Percentiles rank a stretch among this genome's conserved stretches.
Evolutionary conservation across 1,284 basidiomycete genomes (phyloP).

Genomic region (Sporisorium iseilematis-ciliati): DNA sequence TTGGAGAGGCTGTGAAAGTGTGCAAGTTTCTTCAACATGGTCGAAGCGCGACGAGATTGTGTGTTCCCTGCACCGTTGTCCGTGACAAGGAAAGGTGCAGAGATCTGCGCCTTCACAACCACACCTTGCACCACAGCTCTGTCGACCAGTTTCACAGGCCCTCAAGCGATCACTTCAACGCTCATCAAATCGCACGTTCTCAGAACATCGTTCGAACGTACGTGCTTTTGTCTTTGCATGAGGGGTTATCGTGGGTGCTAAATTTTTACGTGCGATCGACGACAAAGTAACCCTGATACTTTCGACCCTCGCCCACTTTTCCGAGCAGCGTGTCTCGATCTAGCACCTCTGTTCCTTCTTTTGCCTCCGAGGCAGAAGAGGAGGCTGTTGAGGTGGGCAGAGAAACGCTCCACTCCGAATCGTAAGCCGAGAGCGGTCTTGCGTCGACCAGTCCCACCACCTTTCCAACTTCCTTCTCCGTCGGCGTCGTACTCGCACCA

Average conservation of each 20-base stretch:
- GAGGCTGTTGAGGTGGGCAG: not conserved
- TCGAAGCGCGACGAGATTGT: too few species aligned
- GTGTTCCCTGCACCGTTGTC: too few species aligned
- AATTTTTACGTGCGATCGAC: conserved; percentile 26
- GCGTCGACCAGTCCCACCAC: conserved; percentile 16
- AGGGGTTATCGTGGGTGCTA: too few species aligned
- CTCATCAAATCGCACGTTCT: too few species aligned
- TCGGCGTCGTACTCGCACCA: not conserved
- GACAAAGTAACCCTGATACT: conserved; percentile 30
- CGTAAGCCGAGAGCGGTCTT: conserved; percentile 13
- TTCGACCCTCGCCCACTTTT: not conserved
- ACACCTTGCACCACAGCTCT: too few species aligned
- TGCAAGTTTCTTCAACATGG: not conserved
- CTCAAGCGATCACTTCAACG: too few species aligned
- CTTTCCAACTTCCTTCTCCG: not conserved
- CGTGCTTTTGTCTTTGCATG: too few species aligned
- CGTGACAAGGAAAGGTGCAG: too few species aligned
- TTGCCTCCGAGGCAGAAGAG: too few species aligned
- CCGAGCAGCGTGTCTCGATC: conserved; percentile 14
- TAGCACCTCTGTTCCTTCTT: conserved; percentile 3
- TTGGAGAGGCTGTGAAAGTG: not conserved
- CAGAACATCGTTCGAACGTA: too few species aligned
- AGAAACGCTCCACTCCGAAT: conserved; percentile 6
- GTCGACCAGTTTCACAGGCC: too few species aligned
- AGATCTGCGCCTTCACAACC: too few species aligned